Conservation (phyloP, 345 rosid species). For the Melaleuca alternifolia region DNA sequence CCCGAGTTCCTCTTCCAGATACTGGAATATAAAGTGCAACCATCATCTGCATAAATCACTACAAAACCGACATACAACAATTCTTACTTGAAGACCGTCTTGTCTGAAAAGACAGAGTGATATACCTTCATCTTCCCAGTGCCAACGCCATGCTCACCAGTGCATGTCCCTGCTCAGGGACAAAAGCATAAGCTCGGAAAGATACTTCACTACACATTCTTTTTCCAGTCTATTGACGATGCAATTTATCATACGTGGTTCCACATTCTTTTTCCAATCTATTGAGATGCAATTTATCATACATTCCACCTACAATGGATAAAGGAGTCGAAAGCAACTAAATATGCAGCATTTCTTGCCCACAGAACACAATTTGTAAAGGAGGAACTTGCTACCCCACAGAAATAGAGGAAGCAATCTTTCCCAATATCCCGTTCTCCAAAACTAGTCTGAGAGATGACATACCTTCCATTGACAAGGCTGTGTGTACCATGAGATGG, state of each 20-base stretch:
- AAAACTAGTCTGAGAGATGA: neutral
- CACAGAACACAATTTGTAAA: neutral
- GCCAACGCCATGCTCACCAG: constrained; percentile 95
- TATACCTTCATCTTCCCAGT: constrained; percentile 91
- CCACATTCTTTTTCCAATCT: too few relatives aligned
- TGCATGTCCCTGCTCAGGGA: constrained; percentile 69
- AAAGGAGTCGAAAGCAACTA: neutral
- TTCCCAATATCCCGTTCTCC: neutral
- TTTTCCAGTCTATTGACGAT: neutral
- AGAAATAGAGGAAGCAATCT: neutral
- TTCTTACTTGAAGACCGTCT: neutral
- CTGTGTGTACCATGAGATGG: constrained; percentile 64
- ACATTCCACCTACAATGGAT: neutral
- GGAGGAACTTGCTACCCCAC: neutral
- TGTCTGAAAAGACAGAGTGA: neutral
- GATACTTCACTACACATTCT: neutral
- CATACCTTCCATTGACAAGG: constrained; percentile 82
- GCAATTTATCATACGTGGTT: too few relatives aligned
- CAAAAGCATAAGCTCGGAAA: neutral
- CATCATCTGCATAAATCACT: neutral
- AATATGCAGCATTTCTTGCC: neutral
- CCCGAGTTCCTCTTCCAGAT: constrained; percentile 85
- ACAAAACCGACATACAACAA: neutral
- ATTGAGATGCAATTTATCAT: too few relatives aligned
- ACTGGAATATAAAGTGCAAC: constrained; percentile 10